Evolutionary conservation across 768 basidiomycete species (phyloP), one percentile per base, ranked within the genome.

Genomic region (Neoboletus brunneissimus): DNA sequence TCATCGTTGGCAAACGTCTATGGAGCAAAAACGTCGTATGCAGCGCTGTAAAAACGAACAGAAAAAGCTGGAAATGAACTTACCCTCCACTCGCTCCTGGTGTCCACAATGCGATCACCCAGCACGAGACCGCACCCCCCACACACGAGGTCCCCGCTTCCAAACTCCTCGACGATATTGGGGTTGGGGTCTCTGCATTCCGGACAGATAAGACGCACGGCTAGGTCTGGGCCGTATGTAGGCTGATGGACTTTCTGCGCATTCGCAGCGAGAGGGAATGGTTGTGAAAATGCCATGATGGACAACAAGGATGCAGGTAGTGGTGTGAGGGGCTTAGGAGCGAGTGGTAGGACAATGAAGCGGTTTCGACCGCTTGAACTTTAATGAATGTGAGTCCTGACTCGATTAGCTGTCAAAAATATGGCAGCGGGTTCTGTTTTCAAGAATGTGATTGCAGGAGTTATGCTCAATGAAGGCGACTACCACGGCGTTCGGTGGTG

Each of bases 1-100:
- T 99, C 97, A 66, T 98, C 96, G 70, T 98, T 97, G 62, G 97
- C 97, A 74, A 99, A 99, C 58, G 97, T 98, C 91, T 98, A 77
- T n/a, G 58, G 48, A 50, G 46, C 15, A 44, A 54, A 46, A 54
- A 60, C 15, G 43, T 65, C 53, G 68, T 59, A 56, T 71, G 63
- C 66, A 68, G 61, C 41, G 40, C 57, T 44, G 54, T 25, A 55
- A 49, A 48, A 37, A 50, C 57, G 61, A 61, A 59, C 50, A 25
- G 57, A 61, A 58, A 31, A 53, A 29, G 53, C n/a, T 46, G 38
- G 31, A 56, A 51, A 56, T 7, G 15, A 42, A 84, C 90, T 79
- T 79, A 91, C 90, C 79, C 87, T 79, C 91, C 95, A 99, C 87
- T 99, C 97, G 76, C 92, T 94, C 72, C 96, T 80, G 37, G 97